Evolutionary conservation across 2,329 filamentous ascomycete species (phyloP), one percentile per base, ranked within the genome.

Genomic region (Neonectria magnoliae): DNA sequence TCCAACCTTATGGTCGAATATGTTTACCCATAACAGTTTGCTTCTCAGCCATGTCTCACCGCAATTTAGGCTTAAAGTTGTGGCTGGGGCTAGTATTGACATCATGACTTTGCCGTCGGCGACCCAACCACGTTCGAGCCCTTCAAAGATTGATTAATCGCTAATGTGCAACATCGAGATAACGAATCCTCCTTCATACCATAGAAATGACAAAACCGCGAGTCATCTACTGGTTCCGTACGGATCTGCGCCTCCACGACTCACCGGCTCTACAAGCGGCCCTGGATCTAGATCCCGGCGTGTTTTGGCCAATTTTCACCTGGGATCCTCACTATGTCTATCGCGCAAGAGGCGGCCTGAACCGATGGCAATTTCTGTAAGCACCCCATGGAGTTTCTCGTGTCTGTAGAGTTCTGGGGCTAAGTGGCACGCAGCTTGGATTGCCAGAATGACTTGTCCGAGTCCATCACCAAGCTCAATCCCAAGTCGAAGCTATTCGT

Each of bases 281-380:
- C 0, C 79, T 94, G 8, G 89, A 91, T 62, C 82, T 94, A 7
- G 83, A 91, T 0, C 90, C 91, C 1, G 85, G 86, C 57, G 87
- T 85, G 20, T 81, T 94, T 27, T 94, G 90, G 82, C 91, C 91
- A 1, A 86, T 94, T 50, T 94, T 92, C 84, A 93, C 90, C 1
- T 94, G 91, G 90, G 91, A 93, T 75, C 91, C 91, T 61, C 90
- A 94, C 76, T 94, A 94, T 75, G 90, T 94, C 27, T 93, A 93
- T 75, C 85, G 85, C 33, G 88, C 89, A 1, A 85, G 91, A 62
- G 91, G 90, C 5, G 90, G 90, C 0, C 81, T 88, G 9, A 94
- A 94, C 72, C 83, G 92, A 69, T 94, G 91, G 90, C 89, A 92
- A 71, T 94, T 90, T 73, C 78, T 93, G 81, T 88, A 72, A 73